These are phyloP conservation scores for Gamarada debralockiae DNA, from an alignment of 495 filamentous ascomycete genomes.

Conservation along the genomic window DNA sequence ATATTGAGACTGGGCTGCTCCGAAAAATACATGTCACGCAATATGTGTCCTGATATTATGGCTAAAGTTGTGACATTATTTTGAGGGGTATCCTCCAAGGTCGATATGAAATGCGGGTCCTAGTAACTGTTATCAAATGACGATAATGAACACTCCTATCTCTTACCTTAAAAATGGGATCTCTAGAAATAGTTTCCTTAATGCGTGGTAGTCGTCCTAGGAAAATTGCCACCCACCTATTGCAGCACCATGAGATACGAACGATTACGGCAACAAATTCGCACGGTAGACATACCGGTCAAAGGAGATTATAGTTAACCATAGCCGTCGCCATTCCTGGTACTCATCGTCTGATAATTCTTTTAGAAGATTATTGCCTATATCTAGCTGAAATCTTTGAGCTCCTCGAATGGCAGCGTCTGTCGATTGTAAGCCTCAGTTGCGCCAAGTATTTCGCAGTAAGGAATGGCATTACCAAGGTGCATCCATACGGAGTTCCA, in stretches of 20 bases:
- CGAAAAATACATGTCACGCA: conserved; percentile 16
- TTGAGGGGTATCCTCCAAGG: background rate
- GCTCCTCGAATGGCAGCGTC: conserved; percentile 17
- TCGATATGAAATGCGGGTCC: conserved; percentile 3
- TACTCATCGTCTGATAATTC: conserved; percentile 15
- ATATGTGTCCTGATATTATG: conserved; percentile 15
- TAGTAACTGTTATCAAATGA: conserved; percentile 6
- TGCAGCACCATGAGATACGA: conserved; percentile 4
- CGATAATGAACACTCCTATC: background rate
- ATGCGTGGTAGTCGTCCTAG: conserved; percentile 16
- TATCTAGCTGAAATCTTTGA: conserved; percentile 15
- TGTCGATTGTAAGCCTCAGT: conserved; percentile 10
- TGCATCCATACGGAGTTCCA: conserved; percentile 16
- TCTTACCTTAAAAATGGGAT: conserved; percentile 18
- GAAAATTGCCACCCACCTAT: conserved; percentile 16
- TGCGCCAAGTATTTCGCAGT: background rate
- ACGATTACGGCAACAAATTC: background rate
- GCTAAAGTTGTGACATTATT: conserved; percentile 7
- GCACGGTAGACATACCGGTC: conserved; percentile 13
- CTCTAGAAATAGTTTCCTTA: conserved; percentile 17
- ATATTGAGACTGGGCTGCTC: conserved; percentile 7
- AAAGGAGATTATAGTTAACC: conserved; percentile 15
- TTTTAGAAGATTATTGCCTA: conserved; percentile 8
- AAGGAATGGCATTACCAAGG: conserved; percentile 12
- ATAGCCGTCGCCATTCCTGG: conserved; percentile 14